Conservation (phyloP, 1,284 basidiomycete genomes). For the Ganoderma resinaceum region DNA sequence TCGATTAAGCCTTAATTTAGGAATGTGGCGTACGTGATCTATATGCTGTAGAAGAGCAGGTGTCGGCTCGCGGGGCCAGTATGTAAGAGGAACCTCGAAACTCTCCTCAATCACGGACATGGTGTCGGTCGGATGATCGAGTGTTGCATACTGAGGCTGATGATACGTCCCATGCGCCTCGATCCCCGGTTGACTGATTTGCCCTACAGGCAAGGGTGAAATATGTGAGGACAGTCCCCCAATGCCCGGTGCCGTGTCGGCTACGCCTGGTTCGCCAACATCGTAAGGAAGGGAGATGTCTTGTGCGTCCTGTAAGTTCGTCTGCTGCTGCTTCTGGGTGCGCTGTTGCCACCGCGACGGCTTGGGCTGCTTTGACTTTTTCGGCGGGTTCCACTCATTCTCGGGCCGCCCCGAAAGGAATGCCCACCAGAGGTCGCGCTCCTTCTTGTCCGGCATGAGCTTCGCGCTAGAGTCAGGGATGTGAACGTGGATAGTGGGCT, state of each 20-base stretch:
- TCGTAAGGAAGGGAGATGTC: slow-evolving; percentile 30
- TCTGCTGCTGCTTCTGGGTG: slow-evolving; percentile 38
- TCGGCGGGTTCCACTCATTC: slow-evolving; percentile 67
- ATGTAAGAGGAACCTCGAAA: slow-evolving; percentile 14
- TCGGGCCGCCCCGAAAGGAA: slow-evolving; percentile 74
- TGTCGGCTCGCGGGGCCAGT: slow-evolving; percentile 57
- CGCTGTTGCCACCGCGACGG: slow-evolving; percentile 30
- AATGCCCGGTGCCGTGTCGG: background rate
- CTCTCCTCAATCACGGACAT: slow-evolving; percentile 20
- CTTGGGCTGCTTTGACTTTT: slow-evolving; percentile 45
- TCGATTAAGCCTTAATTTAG: slow-evolving; percentile 4
- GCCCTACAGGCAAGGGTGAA: slow-evolving; percentile 9
- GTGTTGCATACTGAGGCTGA: background rate
- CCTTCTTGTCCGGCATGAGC: slow-evolving; percentile 70
- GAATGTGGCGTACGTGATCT: slow-evolving; percentile 62
- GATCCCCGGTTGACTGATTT: background rate
- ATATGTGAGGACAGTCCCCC: slow-evolving; percentile 9
- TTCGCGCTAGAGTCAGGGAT: slow-evolving; percentile 38
- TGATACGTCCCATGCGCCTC: background rate
- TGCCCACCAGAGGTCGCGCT: slow-evolving; percentile 80
- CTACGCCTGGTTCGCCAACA: slow-evolving; percentile 12
- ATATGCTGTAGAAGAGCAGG: slow-evolving; percentile 61
- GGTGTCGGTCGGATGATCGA: background rate
- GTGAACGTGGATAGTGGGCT: slow-evolving; percentile 62
- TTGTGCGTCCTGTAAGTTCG: slow-evolving; percentile 39